Evolutionary conservation across 2,329 filamentous ascomycete genomes (phyloP).

Genomic region (Ophiostoma ips): DNA sequence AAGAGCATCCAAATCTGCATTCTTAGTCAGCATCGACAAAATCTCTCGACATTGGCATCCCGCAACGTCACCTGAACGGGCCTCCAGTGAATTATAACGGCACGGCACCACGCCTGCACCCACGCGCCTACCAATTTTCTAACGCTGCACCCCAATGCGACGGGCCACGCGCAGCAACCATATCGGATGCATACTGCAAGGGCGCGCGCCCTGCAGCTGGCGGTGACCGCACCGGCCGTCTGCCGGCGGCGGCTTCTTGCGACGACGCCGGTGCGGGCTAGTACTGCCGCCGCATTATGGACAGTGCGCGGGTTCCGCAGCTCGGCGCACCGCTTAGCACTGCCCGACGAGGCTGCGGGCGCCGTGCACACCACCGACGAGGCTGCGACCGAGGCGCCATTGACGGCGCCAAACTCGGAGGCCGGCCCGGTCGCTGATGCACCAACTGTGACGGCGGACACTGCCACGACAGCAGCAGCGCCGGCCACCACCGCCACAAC

Average conservation of each 20-base stretch:
- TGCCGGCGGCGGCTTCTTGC: not conserved
- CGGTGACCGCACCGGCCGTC: slow-evolving; percentile 4
- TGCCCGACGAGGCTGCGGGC: not conserved
- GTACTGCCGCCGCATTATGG: too few relatives aligned
- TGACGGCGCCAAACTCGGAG: too few relatives aligned
- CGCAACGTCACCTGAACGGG: too few relatives aligned
- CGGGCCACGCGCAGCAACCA: not conserved
- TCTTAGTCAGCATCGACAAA: too few relatives aligned
- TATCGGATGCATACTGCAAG: slow-evolving; percentile 18
- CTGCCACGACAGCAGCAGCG: not conserved
- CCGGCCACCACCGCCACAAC: not conserved
- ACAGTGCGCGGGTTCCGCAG: slow-evolving; percentile 3
- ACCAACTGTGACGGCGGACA: not conserved
- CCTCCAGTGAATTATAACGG: too few relatives aligned
- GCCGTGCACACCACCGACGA: too few relatives aligned
- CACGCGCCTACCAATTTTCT: not conserved
- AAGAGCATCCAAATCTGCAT: too few relatives aligned
- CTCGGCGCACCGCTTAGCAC: slow-evolving; percentile 1
- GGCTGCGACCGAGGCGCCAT: too few relatives aligned
- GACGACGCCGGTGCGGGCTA: too few relatives aligned
- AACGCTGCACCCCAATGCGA: slow-evolving; percentile 1
- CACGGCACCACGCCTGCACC: too few relatives aligned
- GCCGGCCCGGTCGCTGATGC: too few relatives aligned
- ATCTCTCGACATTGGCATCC: too few relatives aligned
- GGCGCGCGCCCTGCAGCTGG: slow-evolving; percentile 16